These are phyloP conservation scores for Onygena corvina DNA, from an alignment of 2,329 filamentous ascomycete species.

Conservation along the genomic window DNA sequence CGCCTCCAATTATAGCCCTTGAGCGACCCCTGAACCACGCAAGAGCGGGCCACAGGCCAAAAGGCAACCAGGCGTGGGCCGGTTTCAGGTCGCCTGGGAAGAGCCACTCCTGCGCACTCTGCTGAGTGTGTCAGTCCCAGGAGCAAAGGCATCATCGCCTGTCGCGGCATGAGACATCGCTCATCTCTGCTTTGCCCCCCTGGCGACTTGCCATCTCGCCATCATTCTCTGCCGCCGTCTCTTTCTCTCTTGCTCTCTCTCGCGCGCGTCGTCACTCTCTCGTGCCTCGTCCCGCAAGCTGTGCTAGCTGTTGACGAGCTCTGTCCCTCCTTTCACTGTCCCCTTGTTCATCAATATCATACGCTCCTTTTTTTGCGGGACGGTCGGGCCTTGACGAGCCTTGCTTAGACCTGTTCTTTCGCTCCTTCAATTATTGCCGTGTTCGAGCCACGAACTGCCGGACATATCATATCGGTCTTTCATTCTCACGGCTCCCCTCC, in stretches of 20 bases:
- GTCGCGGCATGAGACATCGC: conserved; percentile 7
- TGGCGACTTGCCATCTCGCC: conserved; percentile 8
- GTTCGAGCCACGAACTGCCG: neutral
- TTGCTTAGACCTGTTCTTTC: conserved; percentile 4
- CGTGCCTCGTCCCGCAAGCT: conserved; percentile 3
- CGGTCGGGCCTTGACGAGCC: neutral
- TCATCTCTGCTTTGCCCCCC: conserved; percentile 7
- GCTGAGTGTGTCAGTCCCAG: no score
- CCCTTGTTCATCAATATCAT: neutral
- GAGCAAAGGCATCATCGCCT: neutral
- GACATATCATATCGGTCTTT: neutral
- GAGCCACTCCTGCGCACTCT: neutral
- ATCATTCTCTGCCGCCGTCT: conserved; percentile 1
- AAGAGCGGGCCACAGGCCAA: no score
- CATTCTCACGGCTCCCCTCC: no score
- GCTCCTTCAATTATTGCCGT: neutral
- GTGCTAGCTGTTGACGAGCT: neutral
- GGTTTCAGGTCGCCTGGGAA: neutral
- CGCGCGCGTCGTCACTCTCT: conserved; percentile 13
- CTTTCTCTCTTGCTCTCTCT: conserved; percentile 9
- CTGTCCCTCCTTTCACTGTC: conserved; percentile 6
- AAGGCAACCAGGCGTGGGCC: neutral
- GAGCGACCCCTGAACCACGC: neutral
- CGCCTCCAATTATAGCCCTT: neutral
- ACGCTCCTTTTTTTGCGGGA: neutral